Evolutionary conservation across 139 green algal species (phyloP).

Genomic region (Desmodesmus armatus): DNA sequence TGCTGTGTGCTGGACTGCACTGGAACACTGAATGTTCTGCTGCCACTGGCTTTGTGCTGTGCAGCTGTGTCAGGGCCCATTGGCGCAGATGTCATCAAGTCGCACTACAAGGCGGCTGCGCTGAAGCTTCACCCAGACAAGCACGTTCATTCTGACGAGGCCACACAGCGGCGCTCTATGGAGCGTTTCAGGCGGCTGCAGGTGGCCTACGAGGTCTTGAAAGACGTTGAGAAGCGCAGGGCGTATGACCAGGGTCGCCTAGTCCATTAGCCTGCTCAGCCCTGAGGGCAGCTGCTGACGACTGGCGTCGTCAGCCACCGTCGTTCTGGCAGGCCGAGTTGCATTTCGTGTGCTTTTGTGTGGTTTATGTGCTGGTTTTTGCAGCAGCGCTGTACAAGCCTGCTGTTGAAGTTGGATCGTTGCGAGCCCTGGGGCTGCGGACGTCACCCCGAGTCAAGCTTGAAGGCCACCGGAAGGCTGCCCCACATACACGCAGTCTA

Average conservation of each 20-base stretch:
- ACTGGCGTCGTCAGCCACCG: too few relatives aligned
- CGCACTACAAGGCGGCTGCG: conserved; percentile 75
- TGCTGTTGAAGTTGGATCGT: too few relatives aligned
- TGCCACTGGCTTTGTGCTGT: background rate
- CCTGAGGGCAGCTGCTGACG: too few relatives aligned
- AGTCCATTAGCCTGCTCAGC: too few relatives aligned
- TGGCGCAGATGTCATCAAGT: conserved; percentile 75
- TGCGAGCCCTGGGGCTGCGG: too few relatives aligned
- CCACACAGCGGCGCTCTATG: conserved; percentile 19
- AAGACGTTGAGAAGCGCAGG: conserved; percentile 62
- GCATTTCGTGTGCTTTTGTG: too few relatives aligned
- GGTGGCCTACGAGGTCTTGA: conserved; percentile 77
- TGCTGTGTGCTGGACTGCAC: background rate
- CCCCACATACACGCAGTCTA: too few relatives aligned
- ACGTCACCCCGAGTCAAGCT: too few relatives aligned
- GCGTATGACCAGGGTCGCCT: conserved; percentile 75
- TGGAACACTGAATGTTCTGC: background rate
- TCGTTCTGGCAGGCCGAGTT: too few relatives aligned
- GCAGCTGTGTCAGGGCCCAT: background rate
- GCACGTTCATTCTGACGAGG: conserved; percentile 48
- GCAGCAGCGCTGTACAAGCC: too few relatives aligned
- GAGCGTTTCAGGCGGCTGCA: conserved; percentile 73
- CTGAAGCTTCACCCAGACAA: conserved; percentile 82
- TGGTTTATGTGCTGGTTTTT: too few relatives aligned
- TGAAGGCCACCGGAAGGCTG: too few relatives aligned